Evolutionary conservation across 108 stramenopile species (phyloP).

Genomic region (Conticribra weissflogii): DNA sequence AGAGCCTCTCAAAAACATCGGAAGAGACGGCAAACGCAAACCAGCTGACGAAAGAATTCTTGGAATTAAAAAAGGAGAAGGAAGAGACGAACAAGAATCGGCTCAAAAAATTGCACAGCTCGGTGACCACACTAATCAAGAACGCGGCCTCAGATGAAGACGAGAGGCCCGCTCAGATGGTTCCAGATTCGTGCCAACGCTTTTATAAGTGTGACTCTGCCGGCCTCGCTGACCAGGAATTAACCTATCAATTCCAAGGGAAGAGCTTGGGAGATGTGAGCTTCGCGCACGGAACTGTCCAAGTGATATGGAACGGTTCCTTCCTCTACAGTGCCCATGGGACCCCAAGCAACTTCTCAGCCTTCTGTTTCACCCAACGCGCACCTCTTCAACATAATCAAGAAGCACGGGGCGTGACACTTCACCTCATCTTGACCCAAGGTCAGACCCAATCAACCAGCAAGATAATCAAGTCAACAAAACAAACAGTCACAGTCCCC

Average conservation of each 20-base stretch:
- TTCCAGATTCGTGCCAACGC: not conserved
- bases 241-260: conserved; percentile 1
- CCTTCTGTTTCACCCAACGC: conserved; percentile 17
- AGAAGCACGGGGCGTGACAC: not conserved
- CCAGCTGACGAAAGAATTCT: not conserved
- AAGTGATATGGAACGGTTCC: not conserved
- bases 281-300: conserved; percentile 7
- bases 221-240: conserved; percentile 2
- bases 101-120: conserved; percentile 7
- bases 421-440: not conserved
- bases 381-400: not conserved
- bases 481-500: not conserved
- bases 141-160: not conserved
- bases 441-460: not conserved
- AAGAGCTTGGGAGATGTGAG: not conserved
- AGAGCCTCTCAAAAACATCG: not conserved
- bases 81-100: conserved; percentile 14
- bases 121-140: not conserved
- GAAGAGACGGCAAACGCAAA: not conserved
- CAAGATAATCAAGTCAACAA: too few relatives aligned
- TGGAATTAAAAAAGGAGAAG: not conserved
- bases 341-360: conserved; percentile 27
- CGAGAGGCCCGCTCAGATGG: not conserved
- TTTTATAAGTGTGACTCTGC: conserved; percentile 6
- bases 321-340: not conserved